phyloP scores from a whole-genome alignment of 2,329 filamentous ascomycete species.

The Botrytis fabae region DNA sequence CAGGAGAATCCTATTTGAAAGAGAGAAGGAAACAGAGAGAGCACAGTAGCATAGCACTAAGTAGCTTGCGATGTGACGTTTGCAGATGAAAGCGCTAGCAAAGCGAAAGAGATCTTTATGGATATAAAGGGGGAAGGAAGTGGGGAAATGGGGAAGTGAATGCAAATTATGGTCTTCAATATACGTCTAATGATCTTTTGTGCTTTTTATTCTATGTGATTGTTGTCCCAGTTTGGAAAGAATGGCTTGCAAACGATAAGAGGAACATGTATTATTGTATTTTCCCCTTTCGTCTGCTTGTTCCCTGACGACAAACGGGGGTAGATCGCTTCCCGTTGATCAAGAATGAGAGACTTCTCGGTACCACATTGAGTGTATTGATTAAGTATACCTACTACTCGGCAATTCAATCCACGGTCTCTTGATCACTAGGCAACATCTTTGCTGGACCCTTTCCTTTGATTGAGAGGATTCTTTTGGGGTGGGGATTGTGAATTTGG shows the following conservation, averaged over 20 bases:
- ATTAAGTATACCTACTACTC: not conserved
- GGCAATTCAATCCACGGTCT: not conserved
- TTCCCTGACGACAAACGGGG: not conserved
- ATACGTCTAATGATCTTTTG: not conserved
- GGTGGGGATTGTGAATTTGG: not conserved
- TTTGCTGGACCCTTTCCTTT: not conserved
- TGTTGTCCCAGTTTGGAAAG: not conserved
- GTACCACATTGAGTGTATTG: not conserved
- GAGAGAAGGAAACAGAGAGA: not conserved
- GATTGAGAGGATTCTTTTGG: not conserved
- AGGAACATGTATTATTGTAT: not conserved
- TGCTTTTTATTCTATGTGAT: not conserved
- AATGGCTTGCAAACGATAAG: too few species aligned
- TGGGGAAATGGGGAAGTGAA: not conserved
- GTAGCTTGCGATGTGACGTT: conserved; percentile 3
- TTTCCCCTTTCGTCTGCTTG: not conserved
- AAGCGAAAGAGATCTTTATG: conserved; percentile 8
- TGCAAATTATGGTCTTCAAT: conserved; percentile 1
- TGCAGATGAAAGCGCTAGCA: conserved; percentile 4
- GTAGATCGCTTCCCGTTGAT: not conserved
- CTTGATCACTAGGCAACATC: not conserved
- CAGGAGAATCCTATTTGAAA: not conserved
- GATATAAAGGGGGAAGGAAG: not conserved
- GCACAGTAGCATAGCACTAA: conserved; percentile 2
- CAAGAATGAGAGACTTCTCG: not conserved